Evolutionary conservation across 129 eudicot genomes (phyloP).

Genomic region (carrot (Daucus carota)): DH1_v3.0 NC_030384.2:41753501-41754000

Average conservation of each 20-base stretch:
- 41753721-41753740: too few relatives aligned
- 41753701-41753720: background rate
- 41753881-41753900: constrained; percentile 82
- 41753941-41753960: constrained; percentile 33
- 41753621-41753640: background rate
- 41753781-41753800: constrained; percentile 77
- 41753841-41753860: constrained; percentile 82
- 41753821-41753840: constrained; percentile 83
- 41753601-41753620: background rate
- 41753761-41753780: constrained; percentile 96
- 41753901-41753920: constrained; percentile 34
- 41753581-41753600: background rate
- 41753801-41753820: constrained; percentile 93
- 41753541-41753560: too few relatives aligned
- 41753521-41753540: too few relatives aligned
- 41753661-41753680: background rate
- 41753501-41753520: background rate
- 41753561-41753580: background rate
- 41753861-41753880: constrained; percentile 80
- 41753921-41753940: constrained; percentile 35
- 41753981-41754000: constrained; percentile 41
- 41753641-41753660: background rate
- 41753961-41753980: constrained; percentile 48
- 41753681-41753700: background rate
- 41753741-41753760: constrained; percentile 33